These are phyloP conservation scores for Malus hybrid DNA, from an alignment of 331 rosid genomes.

Conservation along the genomic window DNA sequence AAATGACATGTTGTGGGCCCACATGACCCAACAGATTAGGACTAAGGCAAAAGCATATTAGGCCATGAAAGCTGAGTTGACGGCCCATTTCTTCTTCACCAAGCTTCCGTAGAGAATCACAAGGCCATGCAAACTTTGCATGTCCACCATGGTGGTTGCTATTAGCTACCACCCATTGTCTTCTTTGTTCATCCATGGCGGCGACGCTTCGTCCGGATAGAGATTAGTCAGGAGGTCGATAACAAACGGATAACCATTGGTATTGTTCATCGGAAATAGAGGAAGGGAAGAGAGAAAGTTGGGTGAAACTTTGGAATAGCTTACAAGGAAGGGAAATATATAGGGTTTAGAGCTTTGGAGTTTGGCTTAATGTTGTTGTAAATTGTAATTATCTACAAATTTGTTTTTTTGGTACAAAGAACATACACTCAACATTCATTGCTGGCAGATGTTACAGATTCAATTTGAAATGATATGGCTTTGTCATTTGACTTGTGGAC, in stretches of 20 bases:
- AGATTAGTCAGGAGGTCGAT: background rate
- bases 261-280: constrained; percentile 8
- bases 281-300: background rate
- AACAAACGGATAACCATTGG: background rate
- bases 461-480: constrained; percentile 1
- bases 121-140: constrained; percentile 58
- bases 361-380: background rate
- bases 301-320: constrained; percentile 16
- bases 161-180: constrained; percentile 70
- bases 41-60: constrained; percentile 47
- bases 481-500: background rate
- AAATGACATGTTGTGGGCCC: constrained; percentile 69
- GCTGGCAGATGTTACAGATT: constrained; percentile 20
- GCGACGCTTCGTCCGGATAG: constrained; percentile 13
- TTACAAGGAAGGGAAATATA: constrained; percentile 5
- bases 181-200: constrained; percentile 55
- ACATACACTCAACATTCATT: background rate
- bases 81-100: constrained; percentile 72
- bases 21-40: constrained; percentile 61
- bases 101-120: constrained; percentile 55
- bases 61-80: constrained; percentile 69
- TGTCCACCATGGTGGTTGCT: constrained; percentile 54
- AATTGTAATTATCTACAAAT: constrained; percentile 19
- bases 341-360: background rate
- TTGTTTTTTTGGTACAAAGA: constrained; percentile 2